Evolutionary conservation across 768 basidiomycete species (phyloP), one percentile per base, ranked within the genome.

Genomic region (Boletus edulis): DNA sequence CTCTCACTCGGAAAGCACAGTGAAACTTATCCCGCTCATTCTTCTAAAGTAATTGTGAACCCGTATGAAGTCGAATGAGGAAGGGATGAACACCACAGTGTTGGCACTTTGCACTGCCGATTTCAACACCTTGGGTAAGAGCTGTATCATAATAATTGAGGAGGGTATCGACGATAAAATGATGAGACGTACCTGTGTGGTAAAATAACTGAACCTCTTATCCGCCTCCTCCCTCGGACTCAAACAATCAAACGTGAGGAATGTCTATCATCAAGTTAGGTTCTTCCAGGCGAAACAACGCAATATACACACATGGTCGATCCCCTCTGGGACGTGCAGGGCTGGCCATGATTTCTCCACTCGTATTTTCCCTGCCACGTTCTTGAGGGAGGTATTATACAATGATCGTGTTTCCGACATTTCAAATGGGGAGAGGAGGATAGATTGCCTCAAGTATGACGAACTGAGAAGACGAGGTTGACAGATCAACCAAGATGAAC

Each of bases 51-150:
- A 78, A 56, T 94, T 94, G 55, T 90, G 88, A 10, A 99, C 78
- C 20, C 94, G 84, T 54, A 98, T 91, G 67, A 95, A 98, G 73
- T 98, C 97, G 68, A 96, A 95, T 49, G 95, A 98, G 0, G 93
- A 95, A 0, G 97, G 94, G 17, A 99, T 76, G 68, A 98, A 91
- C 59, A 98, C 79, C 48, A 87, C 80, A 0, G 94, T 94, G 67
- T 94, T 93, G 27, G 84, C 78, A 60, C 94, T 92, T 72, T 92
- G 90, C 6, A 98, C 92, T 0, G 97, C 97, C 3, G 95, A 98
- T 72, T 93, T 94, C 43, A 94, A 75, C 22, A 97, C 74, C 15
- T 78, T 67, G 9, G 97, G 94, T 1, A 98, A 78, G 27, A 94
- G 74, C 91, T 94, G 35, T 29, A 38, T 51, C 31, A 14, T 31